Evolutionary conservation across 345 rosid species (phyloP), one percentile per base, ranked within the genome.

Genomic region (Boechera retrofracta): DNA sequence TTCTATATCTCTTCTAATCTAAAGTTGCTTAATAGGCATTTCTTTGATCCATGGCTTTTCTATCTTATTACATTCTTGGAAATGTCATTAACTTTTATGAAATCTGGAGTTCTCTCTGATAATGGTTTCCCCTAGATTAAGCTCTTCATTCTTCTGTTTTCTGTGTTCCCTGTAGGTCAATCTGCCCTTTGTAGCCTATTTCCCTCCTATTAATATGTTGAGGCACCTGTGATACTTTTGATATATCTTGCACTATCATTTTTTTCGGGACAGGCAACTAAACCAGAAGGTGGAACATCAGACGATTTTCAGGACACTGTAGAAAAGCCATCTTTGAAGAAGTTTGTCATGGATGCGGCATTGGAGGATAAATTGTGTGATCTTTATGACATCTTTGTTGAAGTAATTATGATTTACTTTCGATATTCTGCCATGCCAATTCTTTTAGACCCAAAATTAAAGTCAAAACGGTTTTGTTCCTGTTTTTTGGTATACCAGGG

Each of bases 301-400:
- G 91, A 89, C 79, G 97, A 89, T 77, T 87, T 87, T 80, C 92
- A 86, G 79, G 98, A 87, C 72, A 28, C 86, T 6, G 87, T 84
- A 69, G 89, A 73, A 77, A 89, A 85, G 79, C 68, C 73, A 38
- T 52, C 80, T 35, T 80, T 76, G 80, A 86, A 77, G 75, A 92
- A 85, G 74, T 82, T 85, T 72, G 84, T 83, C 76, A 87, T 94
- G 89, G 97, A 94, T 69, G 65, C 83, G 18, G 82, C 80, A 47
- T 49, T 90, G 87, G 98, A 94, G 87, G 96, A 92, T 82, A 94
- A 83, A 83, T 81, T 94, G 80, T 90, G 97, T 84, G 95, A 89
- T 75, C 98, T 92, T 69, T 94, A 94, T 83, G 98, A 92, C 78
- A 93, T 92, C 74, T 94, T 82, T 81, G 83, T 90, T 79, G 97